Conservation (phyloP, 306 rosid genomes). For the Cucurbita maxima region DNA sequence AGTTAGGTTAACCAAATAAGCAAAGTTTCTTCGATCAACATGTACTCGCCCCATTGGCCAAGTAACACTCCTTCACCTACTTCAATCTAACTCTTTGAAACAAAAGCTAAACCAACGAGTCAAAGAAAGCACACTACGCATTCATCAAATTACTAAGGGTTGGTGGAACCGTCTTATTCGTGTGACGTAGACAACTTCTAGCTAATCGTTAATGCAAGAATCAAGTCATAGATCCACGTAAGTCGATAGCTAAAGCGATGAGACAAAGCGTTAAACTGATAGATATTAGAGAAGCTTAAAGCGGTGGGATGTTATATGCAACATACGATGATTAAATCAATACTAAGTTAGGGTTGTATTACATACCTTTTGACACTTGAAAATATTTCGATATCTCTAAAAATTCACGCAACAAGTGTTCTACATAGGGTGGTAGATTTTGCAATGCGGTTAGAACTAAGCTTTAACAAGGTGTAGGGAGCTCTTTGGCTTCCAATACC, state of each 20-base stretch:
- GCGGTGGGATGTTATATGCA: not conserved
- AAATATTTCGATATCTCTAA: too few species aligned
- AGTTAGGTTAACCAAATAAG: not conserved
- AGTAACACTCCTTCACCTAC: not conserved
- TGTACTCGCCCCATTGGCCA: not conserved
- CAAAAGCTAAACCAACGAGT: not conserved
- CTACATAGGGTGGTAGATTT: too few species aligned
- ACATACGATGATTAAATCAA: too few species aligned
- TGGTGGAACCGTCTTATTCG: too few species aligned
- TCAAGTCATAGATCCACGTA: not conserved
- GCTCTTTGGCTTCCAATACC: too few species aligned
- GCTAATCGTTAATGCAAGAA: too few species aligned
- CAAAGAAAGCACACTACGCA: not conserved
- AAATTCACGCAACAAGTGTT: too few species aligned
- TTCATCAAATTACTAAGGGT: too few species aligned
- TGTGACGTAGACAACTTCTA: not conserved
- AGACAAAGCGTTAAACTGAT: not conserved
- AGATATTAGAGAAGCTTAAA: not conserved
- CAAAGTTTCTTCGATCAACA: not conserved
- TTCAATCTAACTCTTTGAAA: not conserved
- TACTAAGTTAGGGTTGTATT: not conserved
- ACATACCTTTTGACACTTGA: too few species aligned
- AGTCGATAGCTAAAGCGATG: not conserved
- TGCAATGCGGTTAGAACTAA: too few species aligned
- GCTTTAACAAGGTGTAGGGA: too few species aligned